A percentile compares a stretch with the other conserved stretches of the same genome.
Conservation (phyloP, 805 yeast species). For the Candida berthetii region DNA sequence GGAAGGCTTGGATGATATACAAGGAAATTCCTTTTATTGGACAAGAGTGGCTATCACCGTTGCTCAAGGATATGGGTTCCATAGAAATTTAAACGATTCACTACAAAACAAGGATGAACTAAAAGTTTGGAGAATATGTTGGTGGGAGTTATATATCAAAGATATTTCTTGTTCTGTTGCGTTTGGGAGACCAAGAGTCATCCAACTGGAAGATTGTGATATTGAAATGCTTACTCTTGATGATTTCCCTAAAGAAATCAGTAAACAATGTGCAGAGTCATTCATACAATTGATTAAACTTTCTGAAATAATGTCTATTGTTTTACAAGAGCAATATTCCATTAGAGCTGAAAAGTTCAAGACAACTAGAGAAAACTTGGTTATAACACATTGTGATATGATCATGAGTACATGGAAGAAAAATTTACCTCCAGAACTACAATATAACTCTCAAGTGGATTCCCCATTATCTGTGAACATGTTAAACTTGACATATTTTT, state of each 20-base stretch:
- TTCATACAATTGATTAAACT: conserved; percentile 60
- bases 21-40: conserved; percentile 66
- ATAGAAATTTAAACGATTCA: conserved; percentile 41
- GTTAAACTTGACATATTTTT: conserved; percentile 64
- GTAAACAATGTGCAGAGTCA: conserved; percentile 44
- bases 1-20: conserved; percentile 68
- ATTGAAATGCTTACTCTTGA: conserved; percentile 64
- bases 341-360: conserved; percentile 55
- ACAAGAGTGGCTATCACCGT: conserved; percentile 60
- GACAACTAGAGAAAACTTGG: conserved; percentile 35
- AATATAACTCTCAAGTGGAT: conserved; percentile 52
- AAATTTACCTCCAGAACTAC: conserved; percentile 55
- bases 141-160: conserved; percentile 74
- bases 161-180: conserved; percentile 68
- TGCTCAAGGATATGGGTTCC: conserved; percentile 76
- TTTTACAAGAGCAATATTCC: conserved; percentile 62
- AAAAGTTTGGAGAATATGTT: conserved; percentile 56
- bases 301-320: conserved; percentile 66
- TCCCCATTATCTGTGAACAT: conserved; percentile 45
- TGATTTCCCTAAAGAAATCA: conserved; percentile 54
- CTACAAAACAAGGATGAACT: conserved; percentile 32
- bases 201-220: conserved; percentile 69
- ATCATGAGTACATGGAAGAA: conserved; percentile 75
- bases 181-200: conserved; percentile 65
- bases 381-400: conserved; percentile 58